A percentile compares a stretch with the other conserved stretches of the same genome.
Conservation (phyloP, 2,329 filamentous ascomycete species). For the Penicillium sp. region DNA sequence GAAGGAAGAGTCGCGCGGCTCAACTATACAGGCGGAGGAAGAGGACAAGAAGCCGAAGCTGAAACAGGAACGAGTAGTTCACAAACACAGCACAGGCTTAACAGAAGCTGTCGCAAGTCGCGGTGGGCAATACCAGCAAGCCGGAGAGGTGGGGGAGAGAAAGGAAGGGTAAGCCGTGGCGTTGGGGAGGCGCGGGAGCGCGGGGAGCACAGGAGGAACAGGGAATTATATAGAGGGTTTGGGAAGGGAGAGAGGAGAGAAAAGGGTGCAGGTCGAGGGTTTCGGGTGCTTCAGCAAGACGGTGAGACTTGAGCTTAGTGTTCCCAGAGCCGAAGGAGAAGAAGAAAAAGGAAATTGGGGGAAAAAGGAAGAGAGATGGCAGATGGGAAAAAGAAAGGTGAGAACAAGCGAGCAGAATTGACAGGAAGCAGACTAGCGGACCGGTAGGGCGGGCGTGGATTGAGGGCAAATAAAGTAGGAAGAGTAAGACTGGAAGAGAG, state of each 20-base stretch:
- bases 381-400: conserved; percentile 8
- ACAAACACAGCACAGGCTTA: background rate
- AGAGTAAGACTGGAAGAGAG: background rate
- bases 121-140: background rate
- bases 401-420: conserved; percentile 2
- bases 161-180: conserved; percentile 20
- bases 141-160: background rate
- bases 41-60: background rate
- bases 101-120: background rate
- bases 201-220: conserved; percentile 10
- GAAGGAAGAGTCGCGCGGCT: background rate
- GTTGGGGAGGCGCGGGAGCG: conserved; percentile 22
- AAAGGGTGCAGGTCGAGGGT: background rate
- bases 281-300: background rate
- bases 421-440: background rate
- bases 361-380: background rate
- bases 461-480: background rate
- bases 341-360: background rate
- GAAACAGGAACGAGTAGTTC: background rate
- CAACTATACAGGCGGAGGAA: background rate
- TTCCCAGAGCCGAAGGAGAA: background rate
- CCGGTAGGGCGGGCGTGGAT: background rate
- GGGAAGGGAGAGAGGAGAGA: background rate
- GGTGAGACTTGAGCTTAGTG: background rate
- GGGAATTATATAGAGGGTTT: conserved; percentile 11